Evolutionary conservation across 2,329 filamentous ascomycete species (phyloP), one percentile per base, ranked within the genome.

Genomic region (Alternaria rosae): DNA sequence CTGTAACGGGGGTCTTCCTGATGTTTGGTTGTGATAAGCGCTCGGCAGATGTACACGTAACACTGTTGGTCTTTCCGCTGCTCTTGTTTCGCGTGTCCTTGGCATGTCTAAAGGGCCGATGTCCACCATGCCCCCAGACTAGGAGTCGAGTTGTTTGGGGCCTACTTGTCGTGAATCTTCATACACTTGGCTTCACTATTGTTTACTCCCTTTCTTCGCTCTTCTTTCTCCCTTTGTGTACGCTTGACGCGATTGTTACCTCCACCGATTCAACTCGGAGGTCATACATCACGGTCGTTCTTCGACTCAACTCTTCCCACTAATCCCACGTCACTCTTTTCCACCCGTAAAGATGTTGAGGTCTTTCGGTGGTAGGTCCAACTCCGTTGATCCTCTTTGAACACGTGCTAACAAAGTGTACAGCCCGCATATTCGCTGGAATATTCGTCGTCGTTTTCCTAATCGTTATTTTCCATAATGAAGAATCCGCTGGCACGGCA

Each of bases 401-500:
- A 4, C 9, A 7, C 6, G 4, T 23, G 12, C 66, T 71, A 42
- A 73, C 25, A n/a, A 20, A 12, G 6, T 9, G 44, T 1, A 1
- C 20, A 74, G 72, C 65, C 21, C 72, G 72, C 52, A 47, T 73
- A 26, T 58, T 71, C 48, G 66, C 70, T 26, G 63, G 62, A 43
- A 35, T 72, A 52, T 41, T 74, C n/a, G 62, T 72, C n/a, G 62
- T 69, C 30, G 55, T 74, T 23, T 67, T 73, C 57, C 53, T 75
- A 28, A 60, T 76, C 23, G 60, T 70, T 21, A 54, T 74, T n/a
- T 67, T 76, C 28, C 70, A 70, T 47, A 71, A 74, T 52, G 66
- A 73, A 43, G 55, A 71, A 53, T 60, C 68, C 44, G 70, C 61
- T 41, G 62, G 65, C 28, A 54, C 64, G 44, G 69, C 71, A 32